Percentiles rank a stretch among this genome's conserved stretches.
phyloP scores from a whole-genome alignment of 2,329 filamentous ascomycete genomes.

The Calcarisporium arbuscula region DNA sequence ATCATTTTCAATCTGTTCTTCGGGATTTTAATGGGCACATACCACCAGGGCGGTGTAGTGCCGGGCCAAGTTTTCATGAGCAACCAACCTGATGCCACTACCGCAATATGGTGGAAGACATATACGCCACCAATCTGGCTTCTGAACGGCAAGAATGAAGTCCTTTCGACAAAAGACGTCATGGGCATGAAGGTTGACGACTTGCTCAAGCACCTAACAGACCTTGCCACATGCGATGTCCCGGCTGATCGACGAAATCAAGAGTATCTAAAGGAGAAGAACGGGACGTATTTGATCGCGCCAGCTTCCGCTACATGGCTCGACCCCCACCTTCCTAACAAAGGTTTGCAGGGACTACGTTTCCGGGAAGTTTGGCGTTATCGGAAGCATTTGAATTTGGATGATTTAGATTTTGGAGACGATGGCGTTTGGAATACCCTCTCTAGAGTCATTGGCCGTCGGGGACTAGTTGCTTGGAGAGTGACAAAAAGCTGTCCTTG shows the following conservation, averaged over 20 bases:
- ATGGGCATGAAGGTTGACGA: constrained; percentile 62
- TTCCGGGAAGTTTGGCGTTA: constrained; percentile 68
- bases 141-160: constrained; percentile 66
- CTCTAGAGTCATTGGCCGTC: constrained; percentile 56
- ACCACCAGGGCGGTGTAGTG: constrained; percentile 74
- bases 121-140: constrained; percentile 79
- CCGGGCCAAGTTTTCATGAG: constrained; percentile 71
- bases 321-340: constrained; percentile 55
- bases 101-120: constrained; percentile 80
- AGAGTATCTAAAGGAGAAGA: constrained; percentile 54
- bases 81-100: constrained; percentile 59
- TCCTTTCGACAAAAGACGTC: constrained; percentile 64
- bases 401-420: constrained; percentile 73
- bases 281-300: constrained; percentile 65
- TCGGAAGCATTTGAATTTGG: constrained; percentile 63
- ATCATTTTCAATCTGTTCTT: constrained; percentile 62
- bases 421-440: constrained; percentile 71
- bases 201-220: constrained; percentile 53
- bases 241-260: constrained; percentile 48
- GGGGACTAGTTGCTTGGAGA: constrained; percentile 57
- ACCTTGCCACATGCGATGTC: constrained; percentile 57
- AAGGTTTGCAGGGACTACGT: constrained; percentile 51
- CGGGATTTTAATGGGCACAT: constrained; percentile 70
- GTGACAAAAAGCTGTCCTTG: constrained; percentile 55
- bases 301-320: constrained; percentile 66